Evolutionary conservation across 2,329 filamentous ascomycete species (phyloP).

Genomic region (Elsinoe necatrix): DNA sequence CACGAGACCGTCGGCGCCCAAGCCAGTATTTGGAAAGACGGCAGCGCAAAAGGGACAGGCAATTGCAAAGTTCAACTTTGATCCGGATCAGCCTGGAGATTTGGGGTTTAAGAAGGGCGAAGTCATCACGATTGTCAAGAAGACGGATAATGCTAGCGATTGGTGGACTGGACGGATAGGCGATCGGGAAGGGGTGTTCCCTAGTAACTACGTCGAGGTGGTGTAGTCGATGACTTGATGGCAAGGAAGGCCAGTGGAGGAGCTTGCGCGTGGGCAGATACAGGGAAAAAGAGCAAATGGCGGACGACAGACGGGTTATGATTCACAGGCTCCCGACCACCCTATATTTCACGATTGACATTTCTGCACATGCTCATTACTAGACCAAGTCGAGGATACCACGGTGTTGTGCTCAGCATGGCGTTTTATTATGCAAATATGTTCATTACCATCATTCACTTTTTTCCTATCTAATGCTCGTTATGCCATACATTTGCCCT

Average conservation of each 20-base stretch:
- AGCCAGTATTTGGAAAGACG: slow-evolving; percentile 65
- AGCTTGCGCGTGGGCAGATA: too few relatives aligned
- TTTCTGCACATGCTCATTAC: neutral
- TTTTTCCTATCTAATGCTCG: neutral
- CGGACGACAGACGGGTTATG: neutral
- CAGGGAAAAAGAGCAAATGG: too few relatives aligned
- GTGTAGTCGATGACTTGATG: too few relatives aligned
- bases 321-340: neutral
- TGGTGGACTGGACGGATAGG: slow-evolving; percentile 97
- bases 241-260: too few relatives aligned
- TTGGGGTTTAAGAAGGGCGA: slow-evolving; percentile 96
- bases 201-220: slow-evolving; percentile 42
- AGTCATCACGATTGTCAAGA: slow-evolving; percentile 87
- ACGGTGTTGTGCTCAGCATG: neutral
- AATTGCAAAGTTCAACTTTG: slow-evolving; percentile 85
- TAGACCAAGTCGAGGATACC: neutral
- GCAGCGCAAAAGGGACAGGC: slow-evolving; percentile 62
- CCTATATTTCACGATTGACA: neutral
- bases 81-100: slow-evolving; percentile 86
- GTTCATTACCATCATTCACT: neutral
- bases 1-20: slow-evolving; percentile 73
- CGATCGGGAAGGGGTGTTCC: slow-evolving; percentile 81
- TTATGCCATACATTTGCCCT: neutral
- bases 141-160: slow-evolving; percentile 86
- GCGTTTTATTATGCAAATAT: neutral